Base-by-base conservation (phyloP, 179 eudicot species). In the Vitellaria paradoxa region DNA sequence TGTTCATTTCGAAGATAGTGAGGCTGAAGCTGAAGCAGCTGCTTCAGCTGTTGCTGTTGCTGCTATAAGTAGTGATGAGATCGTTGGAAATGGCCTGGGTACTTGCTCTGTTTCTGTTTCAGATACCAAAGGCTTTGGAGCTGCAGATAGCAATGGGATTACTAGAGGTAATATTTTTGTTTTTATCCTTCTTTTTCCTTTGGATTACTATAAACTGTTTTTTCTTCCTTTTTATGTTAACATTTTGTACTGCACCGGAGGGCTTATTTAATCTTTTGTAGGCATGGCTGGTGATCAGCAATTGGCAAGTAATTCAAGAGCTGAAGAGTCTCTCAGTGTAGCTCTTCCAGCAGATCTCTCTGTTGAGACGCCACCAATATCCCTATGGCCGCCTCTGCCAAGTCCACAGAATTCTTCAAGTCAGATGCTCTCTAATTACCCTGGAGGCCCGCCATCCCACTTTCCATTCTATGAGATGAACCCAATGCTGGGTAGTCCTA, bases 301-400 rank as follows among this genome's bases (percentile, higher is more conserved):
- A 74, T 75, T 87, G 11, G 73, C 64, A 47, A 79, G 79, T 82
- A 93, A 86, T 75, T 85, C 94, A 9, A 90, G 87, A 79, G 82
- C 83, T 23, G 99, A 93, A 73, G 99, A 96, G 79, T 84, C 82
- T 69, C 81, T 92, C 62, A 90, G 83, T 52, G 98, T 96, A 42
- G 87, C 98, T 47, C 96, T 96, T 80, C 97, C 97, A 24, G 99
- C 97, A 24, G 99, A 96, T 86, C 92, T 96, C n/a, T 92, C 98
- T 17, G 92, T 96, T 30, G 99, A 94, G 75, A 94, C 94, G 74
- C 91, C 91, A 21, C 92, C 96, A 30, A 89, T 94, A 40, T 94
- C 99, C 11, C 77, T 92, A 49, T 96, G 98, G 99, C 97, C 97
- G n/a, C 90, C 94, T 73, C 82, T 94, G 80, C 96, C 96, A 56